phyloP scores from a whole-genome alignment of 179 eudicot species.

The Silene coronaria region DNA sequence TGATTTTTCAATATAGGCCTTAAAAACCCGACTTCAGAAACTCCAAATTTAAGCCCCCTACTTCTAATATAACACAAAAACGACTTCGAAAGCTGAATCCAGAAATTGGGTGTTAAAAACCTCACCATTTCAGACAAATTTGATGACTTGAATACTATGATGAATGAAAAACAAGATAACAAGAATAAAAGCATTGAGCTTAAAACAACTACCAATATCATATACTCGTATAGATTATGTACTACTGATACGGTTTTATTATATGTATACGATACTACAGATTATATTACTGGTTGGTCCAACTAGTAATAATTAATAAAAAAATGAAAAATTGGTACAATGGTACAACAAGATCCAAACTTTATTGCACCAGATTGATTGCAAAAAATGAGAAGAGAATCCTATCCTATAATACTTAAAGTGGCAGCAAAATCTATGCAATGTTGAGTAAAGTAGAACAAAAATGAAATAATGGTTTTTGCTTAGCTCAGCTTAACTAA shows the following conservation, averaged over 20 bases:
- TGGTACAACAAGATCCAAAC: slow-evolving; percentile 29
- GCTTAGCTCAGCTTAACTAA: slow-evolving; percentile 9
- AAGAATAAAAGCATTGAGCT: slow-evolving; percentile 51
- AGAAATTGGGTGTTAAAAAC: slow-evolving; percentile 24
- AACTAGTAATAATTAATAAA: neutral
- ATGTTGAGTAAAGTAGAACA: slow-evolving; percentile 24
- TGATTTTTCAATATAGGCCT: slow-evolving; percentile 21
- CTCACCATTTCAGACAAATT: slow-evolving; percentile 25
- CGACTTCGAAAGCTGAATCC: slow-evolving; percentile 25
- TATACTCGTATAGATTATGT: neutral
- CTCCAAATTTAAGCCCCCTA: slow-evolving; percentile 25
- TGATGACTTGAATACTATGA: slow-evolving; percentile 45
- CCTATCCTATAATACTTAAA: slow-evolving; percentile 19
- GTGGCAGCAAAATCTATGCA: slow-evolving; percentile 28
- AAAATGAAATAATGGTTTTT: neutral
- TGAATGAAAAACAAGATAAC: slow-evolving; percentile 53
- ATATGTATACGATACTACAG: neutral
- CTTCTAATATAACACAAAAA: slow-evolving; percentile 24
- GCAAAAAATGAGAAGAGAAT: slow-evolving; percentile 19
- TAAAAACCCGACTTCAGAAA: slow-evolving; percentile 23
- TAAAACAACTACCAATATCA: neutral
- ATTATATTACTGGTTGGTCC: neutral
- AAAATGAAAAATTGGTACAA: slow-evolving; percentile 16
- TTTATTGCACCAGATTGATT: slow-evolving; percentile 19
- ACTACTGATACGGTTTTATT: neutral